Evolutionary conservation across 2,329 filamentous ascomycete genomes (phyloP).

Genomic region (Monosporascus sp.): DNA sequence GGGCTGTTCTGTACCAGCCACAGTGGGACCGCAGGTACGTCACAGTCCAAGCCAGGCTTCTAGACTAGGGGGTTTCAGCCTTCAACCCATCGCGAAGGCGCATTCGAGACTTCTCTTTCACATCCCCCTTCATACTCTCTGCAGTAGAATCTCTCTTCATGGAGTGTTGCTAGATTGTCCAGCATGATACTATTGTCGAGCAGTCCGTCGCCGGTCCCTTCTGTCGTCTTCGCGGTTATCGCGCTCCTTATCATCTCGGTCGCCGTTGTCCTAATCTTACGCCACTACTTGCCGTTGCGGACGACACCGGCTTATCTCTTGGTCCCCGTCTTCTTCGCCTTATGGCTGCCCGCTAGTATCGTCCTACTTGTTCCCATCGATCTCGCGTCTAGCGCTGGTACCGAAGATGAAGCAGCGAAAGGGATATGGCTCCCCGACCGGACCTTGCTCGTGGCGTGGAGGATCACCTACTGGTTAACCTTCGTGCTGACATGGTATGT

Average conservation of each 20-base stretch:
- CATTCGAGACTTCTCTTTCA: too few relatives aligned
- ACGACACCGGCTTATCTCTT: constrained; percentile 85
- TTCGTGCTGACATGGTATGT: constrained; percentile 86
- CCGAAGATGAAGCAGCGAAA: constrained; percentile 62
- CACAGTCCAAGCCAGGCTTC: too few relatives aligned
- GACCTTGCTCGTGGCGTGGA: constrained; percentile 81
- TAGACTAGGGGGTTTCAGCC: too few relatives aligned
- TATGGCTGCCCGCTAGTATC: constrained; percentile 86
- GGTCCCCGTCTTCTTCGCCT: constrained; percentile 90
- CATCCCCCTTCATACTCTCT: too few relatives aligned
- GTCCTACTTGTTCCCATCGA: constrained; percentile 93
- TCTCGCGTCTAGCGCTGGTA: constrained; percentile 76
- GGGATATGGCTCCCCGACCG: constrained; percentile 84
- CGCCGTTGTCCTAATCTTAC: constrained; percentile 75
- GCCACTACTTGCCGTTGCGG: constrained; percentile 85
- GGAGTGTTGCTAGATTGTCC: constrained; percentile 32
- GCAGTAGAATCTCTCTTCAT: constrained; percentile 2
- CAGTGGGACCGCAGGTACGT: too few relatives aligned
- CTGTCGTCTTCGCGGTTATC: constrained; percentile 69
- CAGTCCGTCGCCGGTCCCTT: constrained; percentile 64
- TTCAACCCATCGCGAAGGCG: too few relatives aligned
- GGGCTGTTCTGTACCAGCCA: too few relatives aligned
- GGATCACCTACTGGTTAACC: constrained; percentile 95
- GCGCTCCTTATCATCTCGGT: constrained; percentile 70
- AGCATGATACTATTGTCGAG: constrained; percentile 48